Base-by-base conservation (phyloP, 495 filamentous ascomycete species). In the Talaromyces wortmannii region DNA sequence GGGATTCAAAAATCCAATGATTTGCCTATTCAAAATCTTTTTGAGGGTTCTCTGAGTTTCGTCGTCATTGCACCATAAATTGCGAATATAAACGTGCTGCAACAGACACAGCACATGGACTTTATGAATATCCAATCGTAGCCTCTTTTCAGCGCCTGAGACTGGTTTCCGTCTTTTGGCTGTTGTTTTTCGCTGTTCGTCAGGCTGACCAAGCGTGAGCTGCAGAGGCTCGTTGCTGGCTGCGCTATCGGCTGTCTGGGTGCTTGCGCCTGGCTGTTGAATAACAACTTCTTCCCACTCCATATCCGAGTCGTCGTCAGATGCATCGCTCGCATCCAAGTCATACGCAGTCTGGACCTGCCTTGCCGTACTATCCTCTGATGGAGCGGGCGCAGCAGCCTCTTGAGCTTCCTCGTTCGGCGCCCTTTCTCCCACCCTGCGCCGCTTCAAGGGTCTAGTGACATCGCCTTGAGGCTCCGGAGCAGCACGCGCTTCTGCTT, bases 11-110 rank as follows among this genome's bases (percentile, higher is more conserved):
- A 83, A 80, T 7, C 71, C 72, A 31, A 83, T 63, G 33, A 79
- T 80, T 48, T 85, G 84, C 23, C 78, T 77, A 1, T 80, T 71
- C 5, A 96, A 56, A 23, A 89, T 73, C 30, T 68, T 66, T 56
- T 78, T 83, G 17, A 96, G 63, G 16, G 71, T 74, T 33, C 67
- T 68, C 70, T 94, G 86, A 40, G 86, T 74, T 56, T 74, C 66
- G 12, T 74, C 57, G 66, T 94, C 84, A 66, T 96, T 96, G 64
- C 92, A 97, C 92, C 92, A 97, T 52, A 74, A 67, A 64, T 96
- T 97, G 43, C 91, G 81, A 23, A 80, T 68, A 57, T 85, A 78
- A 16, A 87, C 81, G 67, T 97, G 89, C 4, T 76, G 77, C 31
- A 97, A 65, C 1, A 97, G 75, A 61, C 90, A 95, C 32, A 95